Evolutionary conservation across 2,329 filamentous ascomycete genomes (phyloP).

Genomic region (Talaromyces sp.): DNA sequence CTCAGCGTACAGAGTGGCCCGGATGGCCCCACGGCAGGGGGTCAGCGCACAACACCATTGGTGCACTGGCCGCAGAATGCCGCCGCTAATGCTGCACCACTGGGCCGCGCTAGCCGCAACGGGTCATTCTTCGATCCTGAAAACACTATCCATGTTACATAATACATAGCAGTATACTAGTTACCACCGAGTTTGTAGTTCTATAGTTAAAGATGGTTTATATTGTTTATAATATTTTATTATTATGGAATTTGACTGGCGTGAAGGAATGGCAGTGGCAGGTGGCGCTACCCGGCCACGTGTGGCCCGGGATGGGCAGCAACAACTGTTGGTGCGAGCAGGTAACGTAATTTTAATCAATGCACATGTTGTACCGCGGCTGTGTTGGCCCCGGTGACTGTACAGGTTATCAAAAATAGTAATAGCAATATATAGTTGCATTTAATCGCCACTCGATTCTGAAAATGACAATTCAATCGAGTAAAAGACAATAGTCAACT

Average conservation of each 20-base stretch:
- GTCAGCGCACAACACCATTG: background rate
- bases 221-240: background rate
- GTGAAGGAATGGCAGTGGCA: background rate
- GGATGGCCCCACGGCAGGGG: background rate
- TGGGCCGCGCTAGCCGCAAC: background rate
- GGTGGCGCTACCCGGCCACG: background rate
- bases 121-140: background rate
- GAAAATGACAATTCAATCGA: background rate
- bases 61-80: background rate
- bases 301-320: background rate
- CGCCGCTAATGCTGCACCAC: background rate
- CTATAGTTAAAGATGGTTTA: too few species aligned
- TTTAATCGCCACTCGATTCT: background rate
- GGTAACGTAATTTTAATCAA: background rate
- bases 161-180: too few species aligned
- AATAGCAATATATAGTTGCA: background rate
- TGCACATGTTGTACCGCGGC: background rate
- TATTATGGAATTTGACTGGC: too few species aligned
- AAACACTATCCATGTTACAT: too few species aligned
- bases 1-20: background rate
- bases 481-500: background rate
- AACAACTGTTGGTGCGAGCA: background rate
- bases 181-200: too few species aligned
- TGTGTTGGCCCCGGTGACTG: background rate
- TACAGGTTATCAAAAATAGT: too few species aligned